Base-by-base conservation (phyloP, 768 basidiomycete genomes). In the Jaapia argillacea region DNA sequence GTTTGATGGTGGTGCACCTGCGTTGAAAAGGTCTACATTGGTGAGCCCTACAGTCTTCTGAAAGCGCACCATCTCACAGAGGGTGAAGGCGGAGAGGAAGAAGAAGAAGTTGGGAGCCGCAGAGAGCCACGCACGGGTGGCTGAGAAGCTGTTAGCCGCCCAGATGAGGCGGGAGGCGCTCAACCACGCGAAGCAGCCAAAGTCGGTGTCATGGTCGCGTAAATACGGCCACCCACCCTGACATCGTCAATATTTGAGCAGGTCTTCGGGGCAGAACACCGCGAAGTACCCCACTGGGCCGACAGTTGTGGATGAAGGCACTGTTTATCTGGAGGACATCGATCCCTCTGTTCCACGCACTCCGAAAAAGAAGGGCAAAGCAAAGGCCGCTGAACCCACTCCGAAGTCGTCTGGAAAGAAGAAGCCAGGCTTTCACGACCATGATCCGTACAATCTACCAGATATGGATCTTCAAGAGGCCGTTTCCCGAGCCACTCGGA, bases 1-100 rank as follows among this genome's bases (percentile, higher is more conserved):
- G 10, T 99, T 99, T 56, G 96, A 99, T 61, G 96, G 96, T 18
- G 93, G 91, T 25, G 96, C 94, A 3, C 96, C 96, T 3, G 75
- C 68, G 7, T 61, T 99, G 54, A 99, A 99, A 68, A 75, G 82
- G 54, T 70, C 73, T 40, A 98, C 96, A 3, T 81, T 99, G 51
- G 93, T 91, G 52, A 44, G 85, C 64, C 7, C 41, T 44, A 21
- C 22, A 4, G n/a, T n/a, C n/a, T n/a, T n/a, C n/a, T n/a, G n/a
- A n/a, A n/a, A n/a, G n/a, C 42, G 24, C n/a, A 31, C 20, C 36
- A 12, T 10, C 4, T 27, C 5, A 12, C 2, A 12, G 7, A 18
- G 4, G 20, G 10, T 35, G 3, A 49, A 97, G 93, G 76, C 74
- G 26, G 91, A 92, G 49, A 70, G 96, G 42, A 93, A 77, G 69